Evolutionary conservation across 306 rosid genomes (phyloP), one percentile per base, ranked within the genome.

Genomic region (Sophora flavescens): DNA sequence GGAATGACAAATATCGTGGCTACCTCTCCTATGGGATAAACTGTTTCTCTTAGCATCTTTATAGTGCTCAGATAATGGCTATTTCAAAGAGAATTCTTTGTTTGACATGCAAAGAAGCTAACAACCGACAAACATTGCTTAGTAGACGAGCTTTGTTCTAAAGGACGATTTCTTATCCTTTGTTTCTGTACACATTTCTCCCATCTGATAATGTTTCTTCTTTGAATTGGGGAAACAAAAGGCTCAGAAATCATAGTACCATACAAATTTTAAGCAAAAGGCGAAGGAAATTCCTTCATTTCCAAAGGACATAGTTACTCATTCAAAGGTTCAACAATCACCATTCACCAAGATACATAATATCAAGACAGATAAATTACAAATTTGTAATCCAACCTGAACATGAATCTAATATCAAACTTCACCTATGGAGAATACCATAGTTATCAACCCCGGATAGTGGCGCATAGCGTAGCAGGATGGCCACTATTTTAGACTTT

Each of bases 371-470:
- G 5, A 59, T 3, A 26, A 63, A 53, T 26, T 65, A 45, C 64
- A 80, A 35, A 48, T 42, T 51, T 71, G 16, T 47, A 6, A 66
- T 48, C 69, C 42, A 11, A 54, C 39, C 58, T 15, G 58, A 63
- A 28, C 22, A 39, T 41, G n/a, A 35, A 48, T 77, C 36, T 44
- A 44, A n/a, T 50, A 50, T 50, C 6, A 50, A 8, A 18, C 60
- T 16, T 16, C 18, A 15, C 11, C 28, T 2, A 17, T 6, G 26
- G 4, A 6, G 15, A 53, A 53, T 17, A 53, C 17, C 28, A 22
- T 22, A 22, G 22, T 22, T 22, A 22, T 22, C 22, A 22, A 22
- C 1, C 1, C 22, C 1, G 22, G 22, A 22, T 22, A 22, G 22
- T 22, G 22, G 22, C 22, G 22, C 22, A 1, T 22, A 22, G 22